Conservation (phyloP, 805 yeast species). For the Starmerella bombicola region DNA sequence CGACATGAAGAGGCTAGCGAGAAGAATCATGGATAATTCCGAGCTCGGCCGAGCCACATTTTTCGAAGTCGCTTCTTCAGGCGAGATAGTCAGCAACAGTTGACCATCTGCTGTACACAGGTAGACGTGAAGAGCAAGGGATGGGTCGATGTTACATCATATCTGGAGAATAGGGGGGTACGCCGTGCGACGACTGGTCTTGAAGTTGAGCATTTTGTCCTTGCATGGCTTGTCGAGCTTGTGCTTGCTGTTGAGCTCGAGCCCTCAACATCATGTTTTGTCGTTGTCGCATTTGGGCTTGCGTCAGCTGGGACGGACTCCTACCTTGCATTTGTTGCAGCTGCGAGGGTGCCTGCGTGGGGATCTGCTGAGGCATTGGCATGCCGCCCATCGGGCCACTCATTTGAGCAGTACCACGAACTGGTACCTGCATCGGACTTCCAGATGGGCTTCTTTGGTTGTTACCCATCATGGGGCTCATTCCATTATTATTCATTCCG, state of each 20-base stretch:
- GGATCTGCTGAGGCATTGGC: slow-evolving; percentile 9
- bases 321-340: slow-evolving; percentile 9
- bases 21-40: too few relatives aligned
- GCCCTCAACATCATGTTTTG: slow-evolving; percentile 14
- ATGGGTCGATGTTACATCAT: too few relatives aligned
- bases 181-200: slow-evolving; percentile 2
- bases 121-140: too few relatives aligned
- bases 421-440: slow-evolving; percentile 2
- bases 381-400: background rate
- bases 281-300: slow-evolving; percentile 15
- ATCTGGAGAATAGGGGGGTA: too few relatives aligned
- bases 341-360: slow-evolving; percentile 14
- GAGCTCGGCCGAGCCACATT: too few relatives aligned
- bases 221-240: too few relatives aligned
- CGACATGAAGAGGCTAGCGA: slow-evolving; percentile 4
- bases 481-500: background rate
- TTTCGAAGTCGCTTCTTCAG: too few relatives aligned
- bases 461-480: slow-evolving; percentile 4
- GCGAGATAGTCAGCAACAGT: background rate
- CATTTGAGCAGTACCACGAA: background rate
- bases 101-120: background rate
- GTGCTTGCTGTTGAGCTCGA: slow-evolving; percentile 7
- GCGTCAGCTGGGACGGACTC: slow-evolving; percentile 6
- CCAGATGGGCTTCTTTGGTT: background rate
- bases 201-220: slow-evolving; percentile 3